These are phyloP conservation scores for Enterocytospora artemiae DNA, from an alignment of 371 early-diverging fungal genomes.

Conservation along the genomic window DNA sequence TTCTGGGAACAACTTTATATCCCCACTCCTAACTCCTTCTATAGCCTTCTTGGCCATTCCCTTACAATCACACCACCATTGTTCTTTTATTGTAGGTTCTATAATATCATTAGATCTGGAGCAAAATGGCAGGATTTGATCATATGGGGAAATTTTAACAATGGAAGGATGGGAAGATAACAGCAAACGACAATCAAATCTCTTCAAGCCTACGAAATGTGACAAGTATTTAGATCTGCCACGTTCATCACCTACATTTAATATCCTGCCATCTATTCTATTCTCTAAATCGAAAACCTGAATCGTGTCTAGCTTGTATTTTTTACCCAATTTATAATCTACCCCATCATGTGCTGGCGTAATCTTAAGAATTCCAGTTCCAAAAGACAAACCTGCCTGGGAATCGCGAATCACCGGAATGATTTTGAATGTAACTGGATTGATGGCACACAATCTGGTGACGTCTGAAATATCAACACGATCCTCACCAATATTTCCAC, in stretches of 20 bases:
- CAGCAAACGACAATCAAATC: constrained; percentile 89
- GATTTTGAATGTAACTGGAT: constrained; percentile 79
- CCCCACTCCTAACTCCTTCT: constrained; percentile 68
- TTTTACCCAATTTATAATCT: constrained; percentile 90
- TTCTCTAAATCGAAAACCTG: constrained; percentile 88
- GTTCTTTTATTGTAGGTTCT: constrained; percentile 91
- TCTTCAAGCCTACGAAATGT: constrained; percentile 58
- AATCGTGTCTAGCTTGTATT: constrained; percentile 78
- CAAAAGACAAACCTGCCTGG: constrained; percentile 82
- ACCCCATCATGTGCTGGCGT: constrained; percentile 97
- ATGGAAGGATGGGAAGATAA: background rate
- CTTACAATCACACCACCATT: constrained; percentile 94
- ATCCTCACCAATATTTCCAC: constrained; percentile 68
- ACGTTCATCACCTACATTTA: too few relatives aligned
- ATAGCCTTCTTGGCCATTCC: constrained; percentile 67
- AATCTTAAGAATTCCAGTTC: constrained; percentile 97
- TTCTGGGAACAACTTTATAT: constrained; percentile 75
- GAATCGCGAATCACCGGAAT: constrained; percentile 80
- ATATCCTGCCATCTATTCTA: constrained; percentile 75
- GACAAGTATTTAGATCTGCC: constrained; percentile 66
- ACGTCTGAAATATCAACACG: background rate
- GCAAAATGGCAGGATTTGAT: constrained; percentile 82
- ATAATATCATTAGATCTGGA: constrained; percentile 82
- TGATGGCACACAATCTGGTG: constrained; percentile 63
- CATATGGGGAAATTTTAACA: constrained; percentile 71